phyloP scores from a whole-genome alignment of 192 early-diverging fungal genomes.

The Spizellomyces punctatus region DNA sequence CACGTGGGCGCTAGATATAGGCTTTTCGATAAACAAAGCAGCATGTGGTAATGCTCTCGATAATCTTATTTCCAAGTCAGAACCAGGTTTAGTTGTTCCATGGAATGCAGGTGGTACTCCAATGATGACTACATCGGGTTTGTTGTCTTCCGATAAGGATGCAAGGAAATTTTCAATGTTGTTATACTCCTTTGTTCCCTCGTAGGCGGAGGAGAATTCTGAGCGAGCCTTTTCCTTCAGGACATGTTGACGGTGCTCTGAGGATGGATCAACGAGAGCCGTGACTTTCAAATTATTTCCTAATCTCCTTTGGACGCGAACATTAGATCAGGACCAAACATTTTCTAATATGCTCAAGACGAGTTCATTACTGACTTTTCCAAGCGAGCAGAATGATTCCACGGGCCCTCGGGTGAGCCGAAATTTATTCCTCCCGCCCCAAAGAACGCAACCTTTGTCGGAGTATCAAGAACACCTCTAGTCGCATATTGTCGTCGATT shows the following conservation, averaged over 20 bases:
- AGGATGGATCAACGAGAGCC: slow-evolving; percentile 1
- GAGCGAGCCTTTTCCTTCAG: neutral
- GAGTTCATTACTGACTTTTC: slow-evolving; percentile 5
- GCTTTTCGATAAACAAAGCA: slow-evolving; percentile 18
- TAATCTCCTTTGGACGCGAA: neutral
- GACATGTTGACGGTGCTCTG: neutral
- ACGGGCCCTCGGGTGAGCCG: slow-evolving; percentile 12
- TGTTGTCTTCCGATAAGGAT: neutral
- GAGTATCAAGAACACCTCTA: neutral
- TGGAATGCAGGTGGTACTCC: slow-evolving; percentile 6
- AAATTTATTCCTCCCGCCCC: slow-evolving; percentile 16
- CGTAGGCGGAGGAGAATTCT: slow-evolving; percentile 1
- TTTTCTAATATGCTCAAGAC: neutral
- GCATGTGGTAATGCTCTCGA: neutral
- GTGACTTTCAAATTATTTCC: slow-evolving; percentile 4
- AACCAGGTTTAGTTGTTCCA: neutral
- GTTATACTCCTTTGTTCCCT: neutral
- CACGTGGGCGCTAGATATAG: neutral
- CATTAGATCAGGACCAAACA: neutral
- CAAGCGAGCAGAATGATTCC: slow-evolving; percentile 20
- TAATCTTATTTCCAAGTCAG: neutral
- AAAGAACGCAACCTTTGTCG: slow-evolving; percentile 14
- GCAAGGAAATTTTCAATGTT: neutral
- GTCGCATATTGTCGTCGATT: too few species aligned
- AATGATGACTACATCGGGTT: slow-evolving; percentile 3